Conservation (phyloP, 306 rosid species). For the Cucumis cinereus region DNA sequence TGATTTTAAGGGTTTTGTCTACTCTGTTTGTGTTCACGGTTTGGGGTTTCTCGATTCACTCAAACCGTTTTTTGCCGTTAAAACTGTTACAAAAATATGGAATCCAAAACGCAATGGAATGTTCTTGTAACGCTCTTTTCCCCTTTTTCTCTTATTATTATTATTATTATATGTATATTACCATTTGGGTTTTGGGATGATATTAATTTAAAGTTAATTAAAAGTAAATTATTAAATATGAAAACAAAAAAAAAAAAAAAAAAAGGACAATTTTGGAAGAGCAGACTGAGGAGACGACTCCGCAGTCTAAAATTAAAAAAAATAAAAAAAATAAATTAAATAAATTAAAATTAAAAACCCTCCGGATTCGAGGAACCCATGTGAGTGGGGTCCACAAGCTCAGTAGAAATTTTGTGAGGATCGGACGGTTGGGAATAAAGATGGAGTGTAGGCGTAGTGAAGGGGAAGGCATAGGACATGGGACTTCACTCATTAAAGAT, state of each 20-base stretch:
- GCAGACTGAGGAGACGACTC: background rate
- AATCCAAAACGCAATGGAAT: background rate
- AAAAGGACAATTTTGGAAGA: background rate
- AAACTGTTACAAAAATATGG: conserved; percentile 11
- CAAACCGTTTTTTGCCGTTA: conserved; percentile 32
- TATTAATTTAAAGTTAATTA: too few relatives aligned
- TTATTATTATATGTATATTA: too few relatives aligned
- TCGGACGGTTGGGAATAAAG: background rate
- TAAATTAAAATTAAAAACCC: background rate
- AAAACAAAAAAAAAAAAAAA: too few relatives aligned
- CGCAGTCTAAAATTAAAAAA: background rate
- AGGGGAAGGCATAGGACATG: background rate
- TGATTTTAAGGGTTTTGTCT: conserved; percentile 4
- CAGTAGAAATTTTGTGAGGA: background rate
- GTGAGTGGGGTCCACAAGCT: background rate
- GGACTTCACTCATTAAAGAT: background rate
- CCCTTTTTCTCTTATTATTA: too few relatives aligned
- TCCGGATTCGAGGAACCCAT: background rate
- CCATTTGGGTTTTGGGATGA: too few relatives aligned
- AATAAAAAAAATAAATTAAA: too few relatives aligned
- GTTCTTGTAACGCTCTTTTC: background rate
- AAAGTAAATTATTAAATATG: background rate
- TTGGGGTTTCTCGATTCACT: conserved; percentile 6
- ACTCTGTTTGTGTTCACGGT: background rate
- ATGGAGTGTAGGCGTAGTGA: background rate